Evolutionary conservation across 73 alveolate species (phyloP).

Genomic region (Paramecium sexaurelia): DNA sequence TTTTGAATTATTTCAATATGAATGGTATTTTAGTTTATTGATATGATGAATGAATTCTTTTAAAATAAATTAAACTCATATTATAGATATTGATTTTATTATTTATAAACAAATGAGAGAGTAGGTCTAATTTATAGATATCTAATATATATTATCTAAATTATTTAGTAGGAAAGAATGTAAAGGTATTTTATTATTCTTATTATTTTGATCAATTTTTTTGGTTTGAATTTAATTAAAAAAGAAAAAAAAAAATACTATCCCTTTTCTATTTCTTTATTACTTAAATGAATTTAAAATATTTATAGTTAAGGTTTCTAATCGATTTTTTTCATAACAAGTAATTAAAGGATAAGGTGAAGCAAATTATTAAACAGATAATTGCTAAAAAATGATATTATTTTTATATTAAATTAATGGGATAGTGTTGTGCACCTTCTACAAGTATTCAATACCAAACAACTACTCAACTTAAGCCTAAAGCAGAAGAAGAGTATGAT

Average conservation of each 20-base stretch:
- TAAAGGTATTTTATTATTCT: background rate
- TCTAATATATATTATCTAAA: background rate
- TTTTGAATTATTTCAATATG: no score
- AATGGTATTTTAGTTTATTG: background rate
- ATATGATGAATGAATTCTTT: background rate
- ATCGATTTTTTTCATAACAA: background rate
- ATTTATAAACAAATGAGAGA: background rate
- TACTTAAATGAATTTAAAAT: background rate
- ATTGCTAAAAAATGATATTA: background rate
- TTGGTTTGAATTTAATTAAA: no score
- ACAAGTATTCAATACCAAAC: background rate
- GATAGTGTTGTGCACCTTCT: slow-evolving; percentile 54
- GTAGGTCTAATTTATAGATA: background rate
- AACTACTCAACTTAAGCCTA: background rate
- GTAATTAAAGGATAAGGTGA: background rate
- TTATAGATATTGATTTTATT: background rate
- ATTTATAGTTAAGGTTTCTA: background rate
- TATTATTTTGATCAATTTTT: background rate
- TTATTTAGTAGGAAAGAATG: background rate
- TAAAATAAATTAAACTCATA: background rate
- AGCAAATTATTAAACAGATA: background rate
- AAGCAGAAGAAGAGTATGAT: slow-evolving; percentile 55
- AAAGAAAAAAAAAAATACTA: no score
- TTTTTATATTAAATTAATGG: background rate
- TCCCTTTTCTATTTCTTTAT: no score